phyloP scores from a whole-genome alignment of 1,284 basidiomycete genomes.

The Ustilago cynodontis region DNA sequence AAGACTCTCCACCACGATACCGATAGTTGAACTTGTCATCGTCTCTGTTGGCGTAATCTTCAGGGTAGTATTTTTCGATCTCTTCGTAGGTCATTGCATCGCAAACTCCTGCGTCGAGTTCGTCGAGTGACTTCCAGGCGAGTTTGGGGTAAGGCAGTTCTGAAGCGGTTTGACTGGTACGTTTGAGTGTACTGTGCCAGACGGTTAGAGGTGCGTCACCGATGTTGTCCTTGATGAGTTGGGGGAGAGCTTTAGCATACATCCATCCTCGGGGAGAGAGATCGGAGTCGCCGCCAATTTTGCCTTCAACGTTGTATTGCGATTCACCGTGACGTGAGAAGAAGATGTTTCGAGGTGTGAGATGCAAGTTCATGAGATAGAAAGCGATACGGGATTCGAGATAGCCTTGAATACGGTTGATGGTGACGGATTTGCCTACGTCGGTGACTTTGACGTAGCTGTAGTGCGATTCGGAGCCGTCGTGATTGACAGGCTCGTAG shows the following conservation, averaged over 20 bases:
- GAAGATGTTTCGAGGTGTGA: slow-evolving; percentile 96
- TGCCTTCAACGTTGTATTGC: slow-evolving; percentile 94
- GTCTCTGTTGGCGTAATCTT: slow-evolving; percentile 98
- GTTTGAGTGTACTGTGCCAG: slow-evolving; percentile 94
- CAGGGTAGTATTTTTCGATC: slow-evolving; percentile 92
- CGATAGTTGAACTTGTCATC: slow-evolving; percentile 99
- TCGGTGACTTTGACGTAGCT: slow-evolving; percentile 69
- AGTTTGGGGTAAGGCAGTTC: slow-evolving; percentile 88
- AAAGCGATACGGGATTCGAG: slow-evolving; percentile 96
- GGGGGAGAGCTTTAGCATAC: slow-evolving; percentile 88
- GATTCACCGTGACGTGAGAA: slow-evolving; percentile 97
- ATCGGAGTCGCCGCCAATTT: slow-evolving; percentile 94
- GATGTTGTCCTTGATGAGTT: slow-evolving; percentile 88
- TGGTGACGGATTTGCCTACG: slow-evolving; percentile 69
- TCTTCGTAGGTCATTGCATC: slow-evolving; percentile 99
- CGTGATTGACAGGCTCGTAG: slow-evolving; percentile 85
- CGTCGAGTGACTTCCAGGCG: slow-evolving; percentile 98
- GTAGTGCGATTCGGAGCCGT: slow-evolving; percentile 78
- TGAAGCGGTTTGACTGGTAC: slow-evolving; percentile 91
- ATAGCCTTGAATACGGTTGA: slow-evolving; percentile 76
- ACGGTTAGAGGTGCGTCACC: slow-evolving; percentile 90
- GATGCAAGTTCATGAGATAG: slow-evolving; percentile 97
- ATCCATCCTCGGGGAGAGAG: slow-evolving; percentile 85
- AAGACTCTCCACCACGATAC: slow-evolving; percentile 90
- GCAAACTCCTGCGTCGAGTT: slow-evolving; percentile 97